phyloP scores from a whole-genome alignment of 169 alveolate genomes.

The Plasmodium blacklocki region DNA sequence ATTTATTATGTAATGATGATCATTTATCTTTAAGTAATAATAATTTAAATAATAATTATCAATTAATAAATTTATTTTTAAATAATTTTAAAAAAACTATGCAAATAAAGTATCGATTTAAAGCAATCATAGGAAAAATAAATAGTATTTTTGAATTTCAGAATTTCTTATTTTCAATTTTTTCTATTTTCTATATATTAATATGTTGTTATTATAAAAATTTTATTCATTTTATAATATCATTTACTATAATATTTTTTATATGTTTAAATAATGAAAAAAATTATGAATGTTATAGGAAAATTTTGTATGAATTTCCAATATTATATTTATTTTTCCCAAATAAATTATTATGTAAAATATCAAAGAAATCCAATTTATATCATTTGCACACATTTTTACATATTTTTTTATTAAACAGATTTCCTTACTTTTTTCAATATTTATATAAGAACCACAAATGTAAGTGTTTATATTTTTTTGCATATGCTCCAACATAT shows the following conservation, averaged over 20 bases:
- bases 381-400: slow-evolving; percentile 67
- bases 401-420: slow-evolving; percentile 51
- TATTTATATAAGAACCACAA: slow-evolving; percentile 56
- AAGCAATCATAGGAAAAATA: slow-evolving; percentile 22
- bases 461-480: slow-evolving; percentile 48
- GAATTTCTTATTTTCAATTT: slow-evolving; percentile 42
- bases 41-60: slow-evolving; percentile 64
- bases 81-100: slow-evolving; percentile 59
- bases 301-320: slow-evolving; percentile 48
- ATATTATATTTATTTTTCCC: slow-evolving; percentile 62
- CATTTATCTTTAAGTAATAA: slow-evolving; percentile 29
- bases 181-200: slow-evolving; percentile 46
- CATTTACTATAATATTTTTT: slow-evolving; percentile 34
- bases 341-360: slow-evolving; percentile 44
- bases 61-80: slow-evolving; percentile 48
- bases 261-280: slow-evolving; percentile 47
- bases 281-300: slow-evolving; percentile 52
- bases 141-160: slow-evolving; percentile 62
- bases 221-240: slow-evolving; percentile 44
- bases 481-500: slow-evolving; percentile 61
- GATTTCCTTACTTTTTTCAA: slow-evolving; percentile 59
- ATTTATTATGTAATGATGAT: slow-evolving; percentile 45
- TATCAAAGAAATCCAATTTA: slow-evolving; percentile 46
- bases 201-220: slow-evolving; percentile 63
- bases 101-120: slow-evolving; percentile 63